Conservation (phyloP, 1,284 basidiomycete species). For the Neonothopanus nambi region DNA sequence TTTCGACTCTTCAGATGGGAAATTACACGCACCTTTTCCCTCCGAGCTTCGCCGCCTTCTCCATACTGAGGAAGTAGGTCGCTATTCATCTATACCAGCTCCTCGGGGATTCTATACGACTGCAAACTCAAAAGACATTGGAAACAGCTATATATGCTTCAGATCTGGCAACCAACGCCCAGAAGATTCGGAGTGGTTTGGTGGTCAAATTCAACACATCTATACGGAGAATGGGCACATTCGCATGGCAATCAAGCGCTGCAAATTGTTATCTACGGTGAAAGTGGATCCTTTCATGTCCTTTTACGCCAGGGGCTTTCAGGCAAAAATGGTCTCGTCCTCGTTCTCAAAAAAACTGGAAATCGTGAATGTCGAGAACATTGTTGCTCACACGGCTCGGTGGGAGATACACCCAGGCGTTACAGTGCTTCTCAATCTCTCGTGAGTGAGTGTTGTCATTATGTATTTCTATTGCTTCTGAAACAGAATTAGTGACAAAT, state of each 20-base stretch:
- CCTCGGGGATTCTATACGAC: too few species aligned
- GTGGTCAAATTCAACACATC: slow-evolving; percentile 11
- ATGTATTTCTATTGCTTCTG: too few species aligned
- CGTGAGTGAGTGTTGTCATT: not conserved
- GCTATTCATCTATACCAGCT: too few species aligned
- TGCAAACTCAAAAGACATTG: slow-evolving; percentile 4
- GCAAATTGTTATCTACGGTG: not conserved
- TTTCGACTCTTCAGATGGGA: not conserved
- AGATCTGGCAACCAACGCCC: not conserved
- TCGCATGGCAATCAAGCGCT: too few species aligned
- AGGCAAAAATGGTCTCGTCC: slow-evolving; percentile 4
- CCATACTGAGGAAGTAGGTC: not conserved
- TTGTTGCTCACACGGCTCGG: not conserved
- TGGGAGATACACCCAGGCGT: not conserved
- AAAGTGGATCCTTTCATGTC: not conserved
- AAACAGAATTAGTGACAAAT: too few species aligned
- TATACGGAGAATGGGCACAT: too few species aligned
- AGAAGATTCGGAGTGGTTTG: not conserved
- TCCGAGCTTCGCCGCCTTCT: not conserved
- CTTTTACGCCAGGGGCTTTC: not conserved
- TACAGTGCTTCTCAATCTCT: not conserved
- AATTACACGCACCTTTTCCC: not conserved
- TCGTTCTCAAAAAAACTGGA: not conserved
- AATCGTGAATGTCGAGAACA: not conserved
- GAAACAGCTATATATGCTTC: slow-evolving; percentile 9